Evolutionary conservation across 2,329 filamentous ascomycete genomes (phyloP).

Genomic region (Alternaria metachromatica): DNA sequence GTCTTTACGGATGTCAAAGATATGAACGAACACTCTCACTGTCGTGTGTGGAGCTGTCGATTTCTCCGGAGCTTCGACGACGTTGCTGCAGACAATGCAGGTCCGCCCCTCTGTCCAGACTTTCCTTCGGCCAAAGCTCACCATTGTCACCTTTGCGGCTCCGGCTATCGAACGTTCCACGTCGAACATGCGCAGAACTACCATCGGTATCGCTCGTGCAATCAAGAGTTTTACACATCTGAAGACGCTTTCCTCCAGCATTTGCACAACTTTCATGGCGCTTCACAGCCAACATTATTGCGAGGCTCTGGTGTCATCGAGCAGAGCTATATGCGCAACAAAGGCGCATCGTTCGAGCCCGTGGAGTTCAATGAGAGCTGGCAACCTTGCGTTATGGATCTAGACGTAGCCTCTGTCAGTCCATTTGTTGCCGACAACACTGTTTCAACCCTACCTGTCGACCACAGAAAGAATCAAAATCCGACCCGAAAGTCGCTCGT

Average conservation of each 20-base stretch:
- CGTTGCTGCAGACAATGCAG: slow-evolving; percentile 40
- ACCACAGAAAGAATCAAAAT: slow-evolving; percentile 5
- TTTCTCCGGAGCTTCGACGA: slow-evolving; percentile 45
- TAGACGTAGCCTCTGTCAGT: slow-evolving; percentile 33
- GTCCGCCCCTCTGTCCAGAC: slow-evolving; percentile 40
- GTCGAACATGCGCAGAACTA: slow-evolving; percentile 44
- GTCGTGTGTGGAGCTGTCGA: slow-evolving; percentile 46
- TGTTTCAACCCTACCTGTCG: not conserved
- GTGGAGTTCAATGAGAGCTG: slow-evolving; percentile 43
- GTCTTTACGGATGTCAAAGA: slow-evolving; percentile 39
- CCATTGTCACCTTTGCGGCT: slow-evolving; percentile 45
- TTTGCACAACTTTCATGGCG: slow-evolving; percentile 42
- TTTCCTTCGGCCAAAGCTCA: slow-evolving; percentile 45
- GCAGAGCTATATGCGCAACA: slow-evolving; percentile 45
- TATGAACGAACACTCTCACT: slow-evolving; percentile 44
- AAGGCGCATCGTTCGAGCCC: slow-evolving; percentile 45
- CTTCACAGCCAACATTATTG: slow-evolving; percentile 34
- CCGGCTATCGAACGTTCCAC: slow-evolving; percentile 40
- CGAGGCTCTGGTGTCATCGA: slow-evolving; percentile 39
- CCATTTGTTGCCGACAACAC: slow-evolving; percentile 27
- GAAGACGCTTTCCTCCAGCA: slow-evolving; percentile 45
- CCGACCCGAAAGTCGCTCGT: slow-evolving; percentile 17
- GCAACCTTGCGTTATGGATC: slow-evolving; percentile 37
- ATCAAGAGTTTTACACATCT: slow-evolving; percentile 43
- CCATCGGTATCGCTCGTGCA: slow-evolving; percentile 42